Evolutionary conservation across 78 protist species (phyloP).

Genomic region (Andalucia godoyi): DNA sequence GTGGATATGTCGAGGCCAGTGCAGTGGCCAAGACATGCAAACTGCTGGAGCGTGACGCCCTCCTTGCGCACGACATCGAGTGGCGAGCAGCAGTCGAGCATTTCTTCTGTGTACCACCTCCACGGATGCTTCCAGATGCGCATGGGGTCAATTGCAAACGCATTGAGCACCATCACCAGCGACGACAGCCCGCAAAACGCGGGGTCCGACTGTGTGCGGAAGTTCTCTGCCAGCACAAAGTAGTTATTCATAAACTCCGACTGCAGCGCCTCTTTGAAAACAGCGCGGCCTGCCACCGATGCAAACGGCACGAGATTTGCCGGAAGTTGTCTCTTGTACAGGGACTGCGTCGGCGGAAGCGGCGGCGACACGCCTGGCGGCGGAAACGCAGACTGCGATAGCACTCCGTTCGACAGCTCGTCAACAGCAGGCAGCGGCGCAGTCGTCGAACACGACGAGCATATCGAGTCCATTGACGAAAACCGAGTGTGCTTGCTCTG

Average conservation of each 20-base stretch:
- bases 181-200: constrained; percentile 65
- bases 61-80: constrained; percentile 1
- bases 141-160: constrained; percentile 63
- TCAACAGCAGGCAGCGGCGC: no score
- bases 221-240: constrained; percentile 14
- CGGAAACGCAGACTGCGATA: no score
- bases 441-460: no score
- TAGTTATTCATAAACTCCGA: background rate
- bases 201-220: constrained; percentile 19
- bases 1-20: constrained; percentile 7
- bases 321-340: no score
- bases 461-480: no score
- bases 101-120: constrained; percentile 71
- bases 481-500: no score
- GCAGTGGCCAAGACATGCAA: constrained; percentile 59
- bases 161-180: constrained; percentile 63
- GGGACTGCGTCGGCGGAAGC: no score
- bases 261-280: constrained; percentile 2
- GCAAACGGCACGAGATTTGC: no score
- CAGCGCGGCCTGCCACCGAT: background rate
- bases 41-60: constrained; percentile 31
- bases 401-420: no score
- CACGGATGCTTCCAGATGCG: constrained; percentile 73
- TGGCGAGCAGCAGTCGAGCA: constrained; percentile 54
- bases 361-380: no score